Conservation (phyloP, 352 stramenopile genomes). For the Globisporangium ultimum region DNA sequence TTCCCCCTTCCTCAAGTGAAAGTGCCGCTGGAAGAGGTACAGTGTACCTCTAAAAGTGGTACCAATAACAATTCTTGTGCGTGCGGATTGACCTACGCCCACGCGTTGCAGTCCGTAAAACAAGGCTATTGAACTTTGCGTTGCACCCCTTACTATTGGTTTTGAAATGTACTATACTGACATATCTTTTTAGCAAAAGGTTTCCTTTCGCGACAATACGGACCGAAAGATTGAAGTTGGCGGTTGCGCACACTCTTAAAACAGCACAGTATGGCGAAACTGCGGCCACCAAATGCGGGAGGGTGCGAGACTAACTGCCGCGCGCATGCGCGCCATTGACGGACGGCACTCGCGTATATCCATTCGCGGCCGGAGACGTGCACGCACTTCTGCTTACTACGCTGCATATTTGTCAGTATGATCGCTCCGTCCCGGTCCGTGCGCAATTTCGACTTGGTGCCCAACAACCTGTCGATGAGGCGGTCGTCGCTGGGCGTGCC, state of each 20-base stretch:
- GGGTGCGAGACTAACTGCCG: too few species aligned
- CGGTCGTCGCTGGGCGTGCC: conserved; percentile 63
- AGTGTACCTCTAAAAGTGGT: background rate
- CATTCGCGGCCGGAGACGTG: background rate
- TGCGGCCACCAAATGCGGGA: too few species aligned
- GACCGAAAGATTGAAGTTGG: background rate
- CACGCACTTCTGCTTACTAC: background rate
- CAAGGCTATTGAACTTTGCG: too few species aligned
- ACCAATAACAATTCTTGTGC: background rate
- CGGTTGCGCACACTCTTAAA: background rate
- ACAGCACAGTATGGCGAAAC: too few species aligned
- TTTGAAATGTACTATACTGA: too few species aligned
- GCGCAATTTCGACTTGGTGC: background rate
- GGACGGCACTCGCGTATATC: background rate
- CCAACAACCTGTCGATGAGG: conserved; percentile 10
- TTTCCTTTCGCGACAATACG: background rate
- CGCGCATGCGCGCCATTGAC: too few species aligned
- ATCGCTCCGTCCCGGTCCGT: conserved; percentile 3
- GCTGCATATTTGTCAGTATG: background rate
- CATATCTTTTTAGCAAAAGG: background rate
- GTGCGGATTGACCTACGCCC: too few species aligned
- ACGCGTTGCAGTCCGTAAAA: too few species aligned
- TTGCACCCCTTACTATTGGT: too few species aligned
- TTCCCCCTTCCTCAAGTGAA: conserved; percentile 5
- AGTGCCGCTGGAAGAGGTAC: background rate